Base-by-base conservation (phyloP, 495 filamentous ascomycete species). In the Penicillium coffeae region DNA sequence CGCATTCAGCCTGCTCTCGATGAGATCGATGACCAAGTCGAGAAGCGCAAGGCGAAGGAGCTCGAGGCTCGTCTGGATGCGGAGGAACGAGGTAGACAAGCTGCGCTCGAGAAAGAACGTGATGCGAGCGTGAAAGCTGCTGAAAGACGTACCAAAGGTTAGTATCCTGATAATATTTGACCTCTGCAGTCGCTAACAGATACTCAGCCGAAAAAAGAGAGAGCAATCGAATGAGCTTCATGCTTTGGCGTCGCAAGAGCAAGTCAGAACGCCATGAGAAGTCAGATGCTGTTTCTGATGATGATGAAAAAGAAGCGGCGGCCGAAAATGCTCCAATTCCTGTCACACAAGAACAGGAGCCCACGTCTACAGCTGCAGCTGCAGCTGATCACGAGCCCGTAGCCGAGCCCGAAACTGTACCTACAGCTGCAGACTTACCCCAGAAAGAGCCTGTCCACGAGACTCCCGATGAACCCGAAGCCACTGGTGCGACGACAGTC, bases 1-100 rank as follows among this genome's bases (percentile, higher is more conserved):
- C 83, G 85, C 56, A 76, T 98, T n/a, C 87, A 89, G 64, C 93
- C 93, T 14, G 80, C 93, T 0, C 64, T 98, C n/a, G 87, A 96
- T 58, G 89, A 95, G 54, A 94, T 98, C 32, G 82, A 83, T 40
- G 83, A 85, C 15, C 83, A 80, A 25, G 85, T 86, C 0, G 87
- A 92, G 58, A 70, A 71, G 39, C 82, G 87, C 56, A 73, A 75
- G 33, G 82, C 81, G 9, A 67, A 75, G 45, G 80, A 85, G 38
- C 58, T 80, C 30, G 83, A 84, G 54, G 64, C 68, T 13, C 69
- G 75, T 10, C 64, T 82, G 18, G 78, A 85, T 48, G 66, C 73
- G 38, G 74, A 80, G 51, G 69, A 80, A 53, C 52, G 66, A 37
- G 65, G 76, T 52, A 61, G 76, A 45, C 51, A 65, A 21, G 65